A percentile compares a stretch with the other conserved stretches of the same genome.
These are phyloP conservation scores for Termitomyces sp. DNA, from an alignment of 768 basidiomycete genomes.

Conservation along the genomic window DNA sequence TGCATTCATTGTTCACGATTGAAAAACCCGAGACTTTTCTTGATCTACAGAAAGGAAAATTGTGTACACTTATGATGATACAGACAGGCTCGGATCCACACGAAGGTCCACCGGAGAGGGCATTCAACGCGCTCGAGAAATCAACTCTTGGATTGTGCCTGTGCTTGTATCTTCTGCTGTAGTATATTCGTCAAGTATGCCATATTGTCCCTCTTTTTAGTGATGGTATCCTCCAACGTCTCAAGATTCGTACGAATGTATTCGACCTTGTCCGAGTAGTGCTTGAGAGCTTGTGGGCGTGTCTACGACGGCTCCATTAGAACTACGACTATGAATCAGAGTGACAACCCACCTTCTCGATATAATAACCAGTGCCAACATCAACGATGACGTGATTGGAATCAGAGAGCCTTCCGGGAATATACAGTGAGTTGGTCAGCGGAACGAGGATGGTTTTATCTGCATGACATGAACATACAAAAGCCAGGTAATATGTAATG, in stretches of 20 bases:
- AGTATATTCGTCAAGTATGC: slow-evolving; percentile 70
- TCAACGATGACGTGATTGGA: slow-evolving; percentile 89
- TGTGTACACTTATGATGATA: background rate
- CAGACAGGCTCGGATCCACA: background rate
- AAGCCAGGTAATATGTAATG: background rate
- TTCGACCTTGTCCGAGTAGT: slow-evolving; percentile 79
- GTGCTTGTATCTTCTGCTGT: slow-evolving; percentile 53
- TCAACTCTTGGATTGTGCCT: slow-evolving; percentile 22
- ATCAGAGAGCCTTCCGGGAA: slow-evolving; percentile 86
- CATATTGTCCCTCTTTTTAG: slow-evolving; percentile 89
- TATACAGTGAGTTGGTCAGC: slow-evolving; percentile 91
- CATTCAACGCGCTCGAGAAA: background rate
- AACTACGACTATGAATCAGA: background rate
- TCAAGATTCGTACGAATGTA: slow-evolving; percentile 85
- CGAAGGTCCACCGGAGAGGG: background rate
- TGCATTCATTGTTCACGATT: background rate
- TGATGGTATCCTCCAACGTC: slow-evolving; percentile 82
- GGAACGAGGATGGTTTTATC: slow-evolving; percentile 91
- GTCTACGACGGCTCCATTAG: slow-evolving; percentile 47
- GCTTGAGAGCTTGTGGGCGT: slow-evolving; percentile 71
- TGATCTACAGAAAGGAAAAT: background rate
- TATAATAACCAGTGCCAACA: slow-evolving; percentile 94
- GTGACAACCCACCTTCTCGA: slow-evolving; percentile 71
- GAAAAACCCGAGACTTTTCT: background rate
- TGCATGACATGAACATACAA: slow-evolving; percentile 26